A percentile compares a stretch with the other conserved stretches of the same genome.
Conservation (phyloP, 345 rosid genomes). For the Clarkia xantiana region DNA sequence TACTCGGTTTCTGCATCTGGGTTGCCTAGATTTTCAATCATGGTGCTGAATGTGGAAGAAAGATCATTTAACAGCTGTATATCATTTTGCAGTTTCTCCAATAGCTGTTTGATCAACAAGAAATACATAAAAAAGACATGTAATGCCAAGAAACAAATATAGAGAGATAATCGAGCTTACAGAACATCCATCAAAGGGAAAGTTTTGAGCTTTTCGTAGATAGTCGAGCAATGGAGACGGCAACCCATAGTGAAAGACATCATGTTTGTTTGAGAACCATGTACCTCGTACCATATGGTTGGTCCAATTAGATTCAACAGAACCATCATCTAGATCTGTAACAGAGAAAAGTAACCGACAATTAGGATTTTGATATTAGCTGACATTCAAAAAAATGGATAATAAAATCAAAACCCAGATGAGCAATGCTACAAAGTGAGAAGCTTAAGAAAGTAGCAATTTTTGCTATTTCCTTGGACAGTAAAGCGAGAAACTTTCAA, state of each 20-base stretch:
- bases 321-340: slow-evolving; percentile 59
- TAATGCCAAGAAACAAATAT: background rate
- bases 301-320: slow-evolving; percentile 31
- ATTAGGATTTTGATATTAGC: background rate
- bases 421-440: no score
- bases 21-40: slow-evolving; percentile 50
- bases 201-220: slow-evolving; percentile 37
- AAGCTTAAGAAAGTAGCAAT: no score
- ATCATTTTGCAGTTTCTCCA: slow-evolving; percentile 40
- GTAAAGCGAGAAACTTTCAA: no score
- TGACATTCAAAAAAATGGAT: no score
- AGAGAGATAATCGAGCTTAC: background rate
- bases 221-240: slow-evolving; percentile 60
- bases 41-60: slow-evolving; percentile 34
- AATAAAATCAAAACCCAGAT: no score
- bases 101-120: slow-evolving; percentile 22
- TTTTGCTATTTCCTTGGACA: no score
- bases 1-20: slow-evolving; percentile 13
- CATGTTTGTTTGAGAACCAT: slow-evolving; percentile 61
- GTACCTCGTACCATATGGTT: slow-evolving; percentile 91
- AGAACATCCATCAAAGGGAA: background rate
- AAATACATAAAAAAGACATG: background rate
- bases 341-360: background rate
- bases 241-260: slow-evolving; percentile 62
- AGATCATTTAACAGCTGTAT: slow-evolving; percentile 51